Evolutionary conservation across 306 rosid species (phyloP).

Genomic region (Rubus idaeus): DNA sequence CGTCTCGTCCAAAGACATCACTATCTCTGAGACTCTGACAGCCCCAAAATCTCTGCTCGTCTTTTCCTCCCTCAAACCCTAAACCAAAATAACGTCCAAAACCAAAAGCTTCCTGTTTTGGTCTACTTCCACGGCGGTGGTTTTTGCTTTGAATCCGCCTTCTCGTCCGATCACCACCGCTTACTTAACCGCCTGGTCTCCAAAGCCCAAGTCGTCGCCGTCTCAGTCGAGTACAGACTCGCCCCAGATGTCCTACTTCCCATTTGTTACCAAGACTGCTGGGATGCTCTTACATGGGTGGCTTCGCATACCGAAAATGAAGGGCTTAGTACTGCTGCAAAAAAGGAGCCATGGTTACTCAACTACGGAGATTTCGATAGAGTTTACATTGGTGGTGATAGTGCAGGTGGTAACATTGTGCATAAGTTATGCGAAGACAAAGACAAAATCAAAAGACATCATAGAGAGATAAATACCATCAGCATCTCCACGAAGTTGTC

Average conservation of each 20-base stretch:
- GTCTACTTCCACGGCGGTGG: constrained; percentile 56
- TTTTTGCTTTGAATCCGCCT: constrained; percentile 45
- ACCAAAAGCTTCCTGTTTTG: constrained; percentile 39
- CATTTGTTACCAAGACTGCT: constrained; percentile 43
- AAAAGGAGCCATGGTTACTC: constrained; percentile 41
- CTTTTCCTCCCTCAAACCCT: constrained; percentile 40
- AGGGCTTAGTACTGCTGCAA: too few relatives aligned
- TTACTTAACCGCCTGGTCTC: constrained; percentile 48
- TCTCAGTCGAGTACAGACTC: constrained; percentile 53
- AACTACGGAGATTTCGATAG: constrained; percentile 35
- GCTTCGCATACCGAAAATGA: constrained; percentile 16
- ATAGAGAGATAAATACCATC: too few relatives aligned
- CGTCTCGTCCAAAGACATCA: constrained; percentile 49
- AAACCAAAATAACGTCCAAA: neutral
- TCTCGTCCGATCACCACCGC: constrained; percentile 37
- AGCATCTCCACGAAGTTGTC: too few relatives aligned
- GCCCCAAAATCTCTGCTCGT: constrained; percentile 45
- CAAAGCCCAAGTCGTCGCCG: constrained; percentile 34
- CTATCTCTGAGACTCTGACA: constrained; percentile 31
- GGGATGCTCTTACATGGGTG: constrained; percentile 50
- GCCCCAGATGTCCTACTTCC: constrained; percentile 53
- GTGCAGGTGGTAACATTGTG: constrained; percentile 40
- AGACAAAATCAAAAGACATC: too few relatives aligned
- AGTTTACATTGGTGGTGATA: constrained; percentile 44
- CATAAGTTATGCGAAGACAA: too few relatives aligned